phyloP scores from a whole-genome alignment of 192 early-diverging fungal genomes.

The Podila horticola region DNA sequence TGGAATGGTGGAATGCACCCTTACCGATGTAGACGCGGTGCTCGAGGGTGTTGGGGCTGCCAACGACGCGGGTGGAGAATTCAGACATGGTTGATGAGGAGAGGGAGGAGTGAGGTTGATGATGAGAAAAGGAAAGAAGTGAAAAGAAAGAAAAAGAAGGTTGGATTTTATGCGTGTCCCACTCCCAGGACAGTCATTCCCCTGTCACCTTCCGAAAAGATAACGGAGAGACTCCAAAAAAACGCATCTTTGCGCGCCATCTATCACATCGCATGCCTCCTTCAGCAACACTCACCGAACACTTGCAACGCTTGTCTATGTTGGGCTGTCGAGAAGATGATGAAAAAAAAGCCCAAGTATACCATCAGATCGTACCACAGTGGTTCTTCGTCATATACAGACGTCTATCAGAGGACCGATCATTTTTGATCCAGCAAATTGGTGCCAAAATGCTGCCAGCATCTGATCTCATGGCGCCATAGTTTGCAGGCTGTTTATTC shows the following conservation, averaged over 20 bases:
- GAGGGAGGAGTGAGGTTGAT: slow-evolving; percentile 5
- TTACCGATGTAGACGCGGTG: slow-evolving; percentile 90
- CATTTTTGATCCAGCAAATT: no score
- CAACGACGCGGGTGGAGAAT: slow-evolving; percentile 86
- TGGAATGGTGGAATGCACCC: not conserved
- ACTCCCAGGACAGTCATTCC: not conserved
- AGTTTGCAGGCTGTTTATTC: no score
- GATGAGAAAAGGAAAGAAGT: slow-evolving; percentile 1
- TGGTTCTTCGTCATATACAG: no score
- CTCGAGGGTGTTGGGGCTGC: slow-evolving; percentile 89
- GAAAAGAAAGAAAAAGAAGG: slow-evolving; percentile 15
- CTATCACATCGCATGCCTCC: no score
- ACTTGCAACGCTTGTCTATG: no score
- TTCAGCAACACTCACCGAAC: no score
- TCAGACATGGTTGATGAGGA: slow-evolving; percentile 59
- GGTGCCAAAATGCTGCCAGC: not conserved
- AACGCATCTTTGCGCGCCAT: no score
- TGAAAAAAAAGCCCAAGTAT: no score
- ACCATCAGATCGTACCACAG: no score
- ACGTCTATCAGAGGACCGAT: no score
- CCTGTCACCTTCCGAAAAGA: not conserved
- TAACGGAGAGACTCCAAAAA: no score
- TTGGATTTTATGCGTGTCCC: not conserved
- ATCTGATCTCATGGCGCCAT: slow-evolving; percentile 1
- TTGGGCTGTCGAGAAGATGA: no score